A percentile compares a stretch with the other conserved stretches of the same genome.
Conservation (phyloP, 345 rosid species). For the Corymbia maculata region DNA sequence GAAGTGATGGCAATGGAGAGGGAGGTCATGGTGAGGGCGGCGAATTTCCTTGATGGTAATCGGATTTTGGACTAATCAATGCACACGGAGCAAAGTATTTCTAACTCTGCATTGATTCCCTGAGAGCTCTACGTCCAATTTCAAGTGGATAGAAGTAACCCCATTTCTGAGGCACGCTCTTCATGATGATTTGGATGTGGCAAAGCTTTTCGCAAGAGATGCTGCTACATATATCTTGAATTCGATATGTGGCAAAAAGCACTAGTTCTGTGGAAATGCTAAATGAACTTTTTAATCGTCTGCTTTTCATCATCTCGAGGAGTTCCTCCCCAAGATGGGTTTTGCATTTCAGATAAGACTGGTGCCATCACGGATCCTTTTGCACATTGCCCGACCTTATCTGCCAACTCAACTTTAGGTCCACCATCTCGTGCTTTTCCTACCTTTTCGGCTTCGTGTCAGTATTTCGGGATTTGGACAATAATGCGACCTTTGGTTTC, state of each 20-base stretch:
- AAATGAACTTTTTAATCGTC: not conserved
- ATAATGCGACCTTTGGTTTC: not conserved
- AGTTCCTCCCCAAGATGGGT: rapidly evolving
- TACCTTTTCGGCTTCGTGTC: not conserved
- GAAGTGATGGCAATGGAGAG: too few relatives aligned
- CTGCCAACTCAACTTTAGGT: not conserved
- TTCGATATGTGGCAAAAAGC: not conserved
- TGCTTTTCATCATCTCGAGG: not conserved
- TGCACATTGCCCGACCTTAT: not conserved
- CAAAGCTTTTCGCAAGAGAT: not conserved
- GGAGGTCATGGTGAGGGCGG: too few relatives aligned
- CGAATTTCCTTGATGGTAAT: too few relatives aligned
- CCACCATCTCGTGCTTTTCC: not conserved
- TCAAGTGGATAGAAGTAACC: too few relatives aligned
- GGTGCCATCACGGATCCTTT: not conserved
- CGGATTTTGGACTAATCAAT: too few relatives aligned
- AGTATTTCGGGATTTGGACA: not conserved
- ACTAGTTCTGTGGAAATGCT: not conserved
- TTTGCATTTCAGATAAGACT: not conserved
- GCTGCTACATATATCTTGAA: not conserved
- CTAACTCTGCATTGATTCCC: too few relatives aligned
- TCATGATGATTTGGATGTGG: not conserved
- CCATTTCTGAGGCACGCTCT: not conserved
- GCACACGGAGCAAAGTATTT: too few relatives aligned
- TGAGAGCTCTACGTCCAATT: too few relatives aligned